Base-by-base conservation (phyloP, 108 stramenopile genomes). In the Pseudonitzschia multiseries region DNA sequence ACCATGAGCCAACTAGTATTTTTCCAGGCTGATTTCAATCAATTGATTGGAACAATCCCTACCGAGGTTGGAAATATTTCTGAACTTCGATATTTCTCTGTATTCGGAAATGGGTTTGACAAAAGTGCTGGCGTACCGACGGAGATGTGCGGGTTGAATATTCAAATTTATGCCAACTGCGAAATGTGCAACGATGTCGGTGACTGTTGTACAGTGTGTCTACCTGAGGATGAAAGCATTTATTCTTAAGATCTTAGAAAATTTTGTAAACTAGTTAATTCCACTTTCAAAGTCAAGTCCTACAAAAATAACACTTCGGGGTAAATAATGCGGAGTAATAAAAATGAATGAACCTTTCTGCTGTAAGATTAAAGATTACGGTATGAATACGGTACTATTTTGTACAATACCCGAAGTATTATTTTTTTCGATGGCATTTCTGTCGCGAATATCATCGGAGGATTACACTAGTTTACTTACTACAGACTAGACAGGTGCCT, bases 1-100 rank as follows among this genome's bases (percentile, higher is more conserved):
- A 57, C 70, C 32, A 68, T 89, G 70, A 57, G 46, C 20, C 79
- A 84, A 22, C 70, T 89, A 4, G 70, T 71, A 12, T 82, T 76
- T 57, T 66, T 84, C 13, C 76, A 81, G 46, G 28, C 87, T 3
- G 81, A 86, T 50, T 76, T 71, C 28, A 87, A 86, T 65, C 46
- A 66, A 42, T 67, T 90, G 33, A 74, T 44, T 40, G 89, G 86
- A 36, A 80, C 79, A 6, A 84, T 90, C 18, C 89, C 89, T 6
- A 71, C 84, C 3, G 79, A 87, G 43, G 8, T 90, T 31, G 84
- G 78, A 28, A 65, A 75, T 32, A 52, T 89, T 26, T 22, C 44
- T 24, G 44, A 73, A 21, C 60, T 84, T 13, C 65, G 72, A 42
- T 81, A 69, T 51, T 71, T 84, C 56, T 73, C 75, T 0, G 32